Evolutionary conservation across 768 basidiomycete species (phyloP), one percentile per base, ranked within the genome.

Genomic region (Phaffia australis): DNA sequence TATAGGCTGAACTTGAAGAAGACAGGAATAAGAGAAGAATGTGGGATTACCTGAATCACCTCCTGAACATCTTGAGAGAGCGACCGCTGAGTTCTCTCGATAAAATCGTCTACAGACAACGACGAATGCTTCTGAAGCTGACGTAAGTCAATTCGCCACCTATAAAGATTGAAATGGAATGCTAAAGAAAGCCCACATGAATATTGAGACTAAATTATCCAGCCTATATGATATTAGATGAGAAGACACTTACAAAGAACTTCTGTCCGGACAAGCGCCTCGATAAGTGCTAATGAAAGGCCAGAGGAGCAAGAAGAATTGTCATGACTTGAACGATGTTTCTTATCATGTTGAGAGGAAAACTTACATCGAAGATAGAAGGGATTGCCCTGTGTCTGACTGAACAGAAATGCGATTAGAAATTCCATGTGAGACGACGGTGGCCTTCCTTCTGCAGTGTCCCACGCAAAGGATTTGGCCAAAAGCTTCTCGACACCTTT

Each of bases 41-140:
- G 1, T 27, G 0, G 16, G 54, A 58, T 46, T 2, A 66, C 65
- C 30, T 47, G 52, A 9, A 64, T 25, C 8, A 64, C 11, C 11
- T 27, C 15, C 23, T 56, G 52, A 16, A 64, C 54, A 16, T 56
- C 51, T 4, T 42, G 32, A 4, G 63, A 27, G 15, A 64, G 63
- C 7, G 63, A 49, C 59, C 50, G 46, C 46, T 60, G 59, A 21
- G 59, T 60, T 7, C 21, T 1, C 46, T 35, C 21, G 1, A 48
- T 49, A 25, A 60, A 60, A 9, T 27, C n/a, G 3, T 49, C 46
- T 16, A 60, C 3, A n/a, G 50, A 46, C 46, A 49, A 60, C 25
- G 35, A 42, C 35, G 35, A 42, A 42, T 42, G 35, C 35, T 42
- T 42, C 11, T 42, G 35, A 42, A 42, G 35, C 11, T 42, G 35